Evolutionary conservation across 148 eudicot species (phyloP), one percentile per base, ranked within the genome.

Genomic region (Mesembryanthemum crystallinum): DNA sequence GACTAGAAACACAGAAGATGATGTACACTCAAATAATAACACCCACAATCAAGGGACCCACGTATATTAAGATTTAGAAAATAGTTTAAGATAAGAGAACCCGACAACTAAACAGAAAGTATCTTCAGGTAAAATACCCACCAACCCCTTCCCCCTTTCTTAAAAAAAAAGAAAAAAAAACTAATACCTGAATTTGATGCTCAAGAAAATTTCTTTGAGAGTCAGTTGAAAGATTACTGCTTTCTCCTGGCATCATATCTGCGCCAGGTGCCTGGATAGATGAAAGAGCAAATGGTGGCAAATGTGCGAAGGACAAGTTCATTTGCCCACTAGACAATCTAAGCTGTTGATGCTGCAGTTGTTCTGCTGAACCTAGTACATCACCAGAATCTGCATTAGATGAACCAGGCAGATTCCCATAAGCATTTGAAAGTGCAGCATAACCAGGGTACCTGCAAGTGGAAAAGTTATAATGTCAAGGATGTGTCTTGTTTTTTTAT

Each of bases 391-490:
- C 33, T 47, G 58, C n/a, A 25, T 49, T 45, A 12, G 58, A 7
- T 23, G 71, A 42, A 25, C 71, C 55, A 23, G 71, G 55, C 21
- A 69, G 52, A 47, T 55, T 28, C 32, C 72, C 58, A 25, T 69
- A 25, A 49, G 11, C 33, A 63, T 85, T 84, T 68, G 94, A 87
- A 78, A 82, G 72, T 69, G 85, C 73, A 42, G 91, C 89, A 77
- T 87, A 89, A 59, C 97, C 98, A 68, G 89, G 88, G 64, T 86
- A 82, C 98, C 98, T 92, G 89, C 72, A 77, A 58, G 67, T 69
- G 73, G 32, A 43, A 64, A 59, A 42, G 83, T 83, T 69, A 51
- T 27, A 25, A 33, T 24, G 45, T 52, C 68, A 75, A 69, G 35
- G 37, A 24, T 43, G 24, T 37, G 23, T n/a, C 20, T 49, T 15